Conservation (phyloP, 2,329 filamentous ascomycete species). For the Plectosphaerella sp. region DNA sequence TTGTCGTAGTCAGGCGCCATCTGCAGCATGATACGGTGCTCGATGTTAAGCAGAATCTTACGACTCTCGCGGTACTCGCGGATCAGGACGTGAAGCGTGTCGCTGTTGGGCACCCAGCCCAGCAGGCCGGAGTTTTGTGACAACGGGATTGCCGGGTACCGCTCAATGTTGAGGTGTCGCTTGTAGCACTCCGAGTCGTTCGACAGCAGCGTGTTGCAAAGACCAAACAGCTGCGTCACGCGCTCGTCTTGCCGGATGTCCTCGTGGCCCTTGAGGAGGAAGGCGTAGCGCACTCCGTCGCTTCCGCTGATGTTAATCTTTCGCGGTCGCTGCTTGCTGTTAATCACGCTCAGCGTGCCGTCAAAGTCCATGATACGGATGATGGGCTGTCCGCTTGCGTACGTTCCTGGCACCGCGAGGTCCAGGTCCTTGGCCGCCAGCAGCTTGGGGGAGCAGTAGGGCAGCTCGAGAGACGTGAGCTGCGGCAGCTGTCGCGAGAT, state of each 20-base stretch:
- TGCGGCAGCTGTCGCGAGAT: conserved; percentile 92
- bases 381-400: conserved; percentile 72
- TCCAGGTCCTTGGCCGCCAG: conserved; percentile 82
- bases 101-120: conserved; percentile 96
- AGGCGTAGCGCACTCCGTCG: conserved; percentile 83
- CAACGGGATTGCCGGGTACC: conserved; percentile 92
- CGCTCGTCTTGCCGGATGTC: conserved; percentile 98
- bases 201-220: conserved; percentile 91
- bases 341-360: conserved; percentile 84
- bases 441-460: conserved; percentile 94
- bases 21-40: conserved; percentile 99
- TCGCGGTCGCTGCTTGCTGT: conserved; percentile 91
- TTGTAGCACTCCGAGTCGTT: conserved; percentile 97
- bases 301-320: conserved; percentile 86
- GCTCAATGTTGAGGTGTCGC: conserved; percentile 91
- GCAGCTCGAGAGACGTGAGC: conserved; percentile 85
- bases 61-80: conserved; percentile 95
- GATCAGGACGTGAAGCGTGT: conserved; percentile 94
- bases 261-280: conserved; percentile 96
- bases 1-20: conserved; percentile 99
- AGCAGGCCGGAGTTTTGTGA: conserved; percentile 94
- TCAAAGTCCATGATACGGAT: conserved; percentile 89
- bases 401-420: conserved; percentile 92
- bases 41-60: conserved; percentile 97
- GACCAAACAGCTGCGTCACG: conserved; percentile 98